These are phyloP conservation scores for Trematosphaeria pertusa DNA, from an alignment of 2,329 filamentous ascomycete species.

Conservation along the genomic window DNA sequence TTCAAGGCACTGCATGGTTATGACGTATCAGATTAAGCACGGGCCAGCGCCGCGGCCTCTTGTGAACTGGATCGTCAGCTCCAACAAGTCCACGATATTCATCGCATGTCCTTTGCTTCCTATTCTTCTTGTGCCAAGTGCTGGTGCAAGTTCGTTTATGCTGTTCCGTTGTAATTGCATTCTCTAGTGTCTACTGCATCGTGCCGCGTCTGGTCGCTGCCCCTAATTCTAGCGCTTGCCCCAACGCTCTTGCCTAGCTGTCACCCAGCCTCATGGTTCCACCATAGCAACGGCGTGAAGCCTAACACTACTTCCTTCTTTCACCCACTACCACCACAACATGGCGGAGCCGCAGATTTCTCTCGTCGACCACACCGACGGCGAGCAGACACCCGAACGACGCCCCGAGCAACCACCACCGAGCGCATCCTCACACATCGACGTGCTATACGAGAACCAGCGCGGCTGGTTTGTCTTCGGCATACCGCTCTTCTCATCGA, in stretches of 20 bases:
- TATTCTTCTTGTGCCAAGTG: slow-evolving; percentile 11
- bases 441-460: slow-evolving; percentile 95
- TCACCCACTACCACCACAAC: slow-evolving; percentile 4
- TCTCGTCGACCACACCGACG: slow-evolving; percentile 65
- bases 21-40: slow-evolving; percentile 40
- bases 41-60: slow-evolving; percentile 14
- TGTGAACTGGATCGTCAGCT: slow-evolving; percentile 27
- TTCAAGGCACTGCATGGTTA: slow-evolving; percentile 24
- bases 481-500: slow-evolving; percentile 84
- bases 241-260: slow-evolving; percentile 28
- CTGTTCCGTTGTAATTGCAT: slow-evolving; percentile 4
- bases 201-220: too few species aligned
- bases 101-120: slow-evolving; percentile 4
- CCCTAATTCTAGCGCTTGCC: slow-evolving; percentile 26
- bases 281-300: slow-evolving; percentile 35
- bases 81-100: slow-evolving; percentile 1
- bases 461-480: slow-evolving; percentile 90
- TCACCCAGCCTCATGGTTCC: slow-evolving; percentile 33
- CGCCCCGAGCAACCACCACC: slow-evolving; percentile 24
- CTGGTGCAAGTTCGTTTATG: slow-evolving; percentile 7
- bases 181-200: too few species aligned
- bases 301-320: slow-evolving; percentile 15
- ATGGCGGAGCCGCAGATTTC: slow-evolving; percentile 69
- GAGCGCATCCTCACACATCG: slow-evolving; percentile 58
- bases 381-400: slow-evolving; percentile 40